phyloP scores from a whole-genome alignment of 192 early-diverging fungal genomes.

The Chytriomyces sp. region DNA sequence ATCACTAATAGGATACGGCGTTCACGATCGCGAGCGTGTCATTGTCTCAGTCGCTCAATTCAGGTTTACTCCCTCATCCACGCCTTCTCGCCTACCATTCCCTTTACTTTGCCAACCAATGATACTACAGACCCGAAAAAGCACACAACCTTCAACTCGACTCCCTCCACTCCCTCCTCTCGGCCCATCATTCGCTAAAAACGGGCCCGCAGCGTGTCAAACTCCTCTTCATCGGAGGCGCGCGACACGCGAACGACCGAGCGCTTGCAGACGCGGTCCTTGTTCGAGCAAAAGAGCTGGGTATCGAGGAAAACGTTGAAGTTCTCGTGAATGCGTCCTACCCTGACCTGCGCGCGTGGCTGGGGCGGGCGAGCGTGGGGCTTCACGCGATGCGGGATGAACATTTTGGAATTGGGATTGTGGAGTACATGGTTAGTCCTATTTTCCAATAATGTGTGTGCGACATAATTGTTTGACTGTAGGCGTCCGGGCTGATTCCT shows the following conservation, averaged over 20 bases:
- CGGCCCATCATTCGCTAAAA: constrained; percentile 55
- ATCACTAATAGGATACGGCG: constrained; percentile 56
- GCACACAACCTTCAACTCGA: constrained; percentile 83
- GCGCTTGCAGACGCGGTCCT: constrained; percentile 56
- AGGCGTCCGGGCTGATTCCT: constrained; percentile 82
- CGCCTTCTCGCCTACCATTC: too few relatives aligned
- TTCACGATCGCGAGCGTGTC: constrained; percentile 56
- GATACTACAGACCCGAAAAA: constrained; percentile 79
- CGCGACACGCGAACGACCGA: constrained; percentile 78
- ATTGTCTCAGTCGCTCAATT: constrained; percentile 95
- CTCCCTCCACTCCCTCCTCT: constrained; percentile 68
- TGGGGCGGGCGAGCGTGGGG: constrained; percentile 71
- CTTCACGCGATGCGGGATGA: constrained; percentile 98
- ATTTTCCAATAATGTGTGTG: background rate
- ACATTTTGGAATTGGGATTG: constrained; percentile 97
- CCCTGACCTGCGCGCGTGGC: constrained; percentile 61
- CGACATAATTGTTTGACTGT: constrained; percentile 1
- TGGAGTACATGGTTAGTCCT: constrained; percentile 90
- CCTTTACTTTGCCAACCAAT: background rate
- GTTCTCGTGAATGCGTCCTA: constrained; percentile 84
- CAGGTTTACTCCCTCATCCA: constrained; percentile 41
- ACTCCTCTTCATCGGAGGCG: constrained; percentile 85
- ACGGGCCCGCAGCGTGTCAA: constrained; percentile 29
- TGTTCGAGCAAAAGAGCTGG: constrained; percentile 38
- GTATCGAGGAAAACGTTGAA: constrained; percentile 17